These are phyloP conservation scores for Sporodiniella umbellata DNA, from an alignment of 371 early-diverging fungal species.

Conservation along the genomic window DNA sequence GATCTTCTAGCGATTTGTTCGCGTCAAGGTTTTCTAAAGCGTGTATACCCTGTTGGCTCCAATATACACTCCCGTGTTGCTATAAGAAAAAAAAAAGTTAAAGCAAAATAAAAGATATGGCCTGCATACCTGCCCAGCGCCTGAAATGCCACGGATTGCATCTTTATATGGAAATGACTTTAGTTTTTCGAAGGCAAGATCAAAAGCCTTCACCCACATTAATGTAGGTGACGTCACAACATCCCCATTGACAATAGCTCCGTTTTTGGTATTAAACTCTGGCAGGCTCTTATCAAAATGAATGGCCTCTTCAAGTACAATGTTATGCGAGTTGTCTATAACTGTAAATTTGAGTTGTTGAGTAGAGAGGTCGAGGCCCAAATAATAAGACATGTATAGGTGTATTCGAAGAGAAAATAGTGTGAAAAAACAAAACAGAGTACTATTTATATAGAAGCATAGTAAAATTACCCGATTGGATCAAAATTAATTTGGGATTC, in stretches of 20 bases:
- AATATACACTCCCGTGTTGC: conserved; percentile 88
- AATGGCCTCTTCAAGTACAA: conserved; percentile 48
- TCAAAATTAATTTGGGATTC: background rate
- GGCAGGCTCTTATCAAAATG: conserved; percentile 61
- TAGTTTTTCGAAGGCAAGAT: conserved; percentile 52
- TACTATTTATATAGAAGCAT: background rate
- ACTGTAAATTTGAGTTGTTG: conserved; percentile 75
- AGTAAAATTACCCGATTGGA: conserved; percentile 1
- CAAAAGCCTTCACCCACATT: conserved; percentile 82
- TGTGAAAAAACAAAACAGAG: background rate
- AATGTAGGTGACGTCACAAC: conserved; percentile 65
- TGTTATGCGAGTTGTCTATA: conserved; percentile 31
- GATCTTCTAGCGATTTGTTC: conserved; percentile 33
- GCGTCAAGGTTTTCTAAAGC: conserved; percentile 35
- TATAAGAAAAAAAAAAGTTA: no score
- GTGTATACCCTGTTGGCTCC: conserved; percentile 50
- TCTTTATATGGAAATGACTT: conserved; percentile 18
- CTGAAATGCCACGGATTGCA: conserved; percentile 58
- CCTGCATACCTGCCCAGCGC: conserved; percentile 66
- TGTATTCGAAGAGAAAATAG: background rate
- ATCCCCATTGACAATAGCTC: conserved; percentile 48
- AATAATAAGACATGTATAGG: conserved; percentile 24
- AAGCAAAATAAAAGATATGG: background rate
- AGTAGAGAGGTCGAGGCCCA: conserved; percentile 77
- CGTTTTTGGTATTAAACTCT: conserved; percentile 49